Percentiles rank a stretch among this genome's conserved stretches.
phyloP scores from a whole-genome alignment of 768 basidiomycete species.

The Kwoniella heveanensis region DNA sequence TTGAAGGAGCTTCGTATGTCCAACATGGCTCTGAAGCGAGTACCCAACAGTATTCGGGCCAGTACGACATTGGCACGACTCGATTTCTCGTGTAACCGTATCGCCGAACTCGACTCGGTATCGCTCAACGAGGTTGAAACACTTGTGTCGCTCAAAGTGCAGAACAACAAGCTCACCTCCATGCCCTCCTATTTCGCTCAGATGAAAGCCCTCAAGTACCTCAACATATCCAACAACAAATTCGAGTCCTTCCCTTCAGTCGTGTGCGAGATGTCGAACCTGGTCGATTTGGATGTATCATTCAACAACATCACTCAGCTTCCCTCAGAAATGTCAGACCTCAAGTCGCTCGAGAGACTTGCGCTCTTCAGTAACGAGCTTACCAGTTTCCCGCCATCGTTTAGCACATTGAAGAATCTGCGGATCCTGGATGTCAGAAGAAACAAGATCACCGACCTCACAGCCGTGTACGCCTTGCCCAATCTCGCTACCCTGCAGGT shows the following conservation, averaged over 20 bases:
- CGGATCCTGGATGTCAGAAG: conserved; percentile 77
- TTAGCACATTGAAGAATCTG: conserved; percentile 65
- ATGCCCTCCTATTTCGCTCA: conserved; percentile 84
- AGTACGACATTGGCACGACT: conserved; percentile 73
- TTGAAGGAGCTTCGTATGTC: conserved; percentile 83
- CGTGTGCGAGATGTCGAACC: conserved; percentile 70
- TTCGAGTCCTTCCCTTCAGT: conserved; percentile 74
- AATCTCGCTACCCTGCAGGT: conserved; percentile 69
- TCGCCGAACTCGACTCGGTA: conserved; percentile 83
- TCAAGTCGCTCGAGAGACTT: conserved; percentile 70
- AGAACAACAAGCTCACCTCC: conserved; percentile 88
- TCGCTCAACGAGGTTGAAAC: conserved; percentile 74
- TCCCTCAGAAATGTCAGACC: conserved; percentile 74
- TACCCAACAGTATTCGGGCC: conserved; percentile 79
- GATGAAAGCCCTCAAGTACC: conserved; percentile 67
- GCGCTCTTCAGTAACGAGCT: conserved; percentile 85
- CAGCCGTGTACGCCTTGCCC: conserved; percentile 69
- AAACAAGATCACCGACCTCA: conserved; percentile 78
- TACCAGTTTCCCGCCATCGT: conserved; percentile 67
- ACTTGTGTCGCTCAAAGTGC: conserved; percentile 69
- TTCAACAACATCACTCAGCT: conserved; percentile 86
- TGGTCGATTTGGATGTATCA: conserved; percentile 86
- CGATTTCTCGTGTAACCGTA: conserved; percentile 88
- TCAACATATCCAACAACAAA: conserved; percentile 97
- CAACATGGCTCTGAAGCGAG: conserved; percentile 91